phyloP scores from a whole-genome alignment of 345 rosid genomes.

The Syzygium oleosum region DNA sequence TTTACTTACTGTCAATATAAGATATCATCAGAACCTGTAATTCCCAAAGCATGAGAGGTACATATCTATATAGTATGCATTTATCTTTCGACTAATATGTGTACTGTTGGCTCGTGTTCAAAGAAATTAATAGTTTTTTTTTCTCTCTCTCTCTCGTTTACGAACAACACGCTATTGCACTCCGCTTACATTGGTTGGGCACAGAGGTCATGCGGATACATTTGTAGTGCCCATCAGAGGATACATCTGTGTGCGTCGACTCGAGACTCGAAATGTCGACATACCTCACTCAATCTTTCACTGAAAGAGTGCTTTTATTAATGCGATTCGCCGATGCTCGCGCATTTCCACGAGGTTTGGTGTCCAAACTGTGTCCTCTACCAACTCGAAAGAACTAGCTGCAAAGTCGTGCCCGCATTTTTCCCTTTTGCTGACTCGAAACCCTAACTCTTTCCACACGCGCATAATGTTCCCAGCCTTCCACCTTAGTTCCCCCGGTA shows the following conservation, averaged over 20 bases:
- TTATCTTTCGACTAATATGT: background rate
- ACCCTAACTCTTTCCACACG: background rate
- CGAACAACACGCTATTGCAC: no score
- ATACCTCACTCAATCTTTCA: background rate
- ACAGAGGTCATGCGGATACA: background rate
- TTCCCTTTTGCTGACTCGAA: background rate
- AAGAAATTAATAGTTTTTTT: background rate
- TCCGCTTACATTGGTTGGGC: background rate
- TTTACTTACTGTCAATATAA: background rate
- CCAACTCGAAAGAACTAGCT: background rate
- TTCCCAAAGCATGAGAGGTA: background rate
- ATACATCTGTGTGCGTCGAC: background rate
- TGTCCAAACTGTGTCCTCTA: background rate
- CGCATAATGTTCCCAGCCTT: background rate
- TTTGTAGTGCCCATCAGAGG: background rate
- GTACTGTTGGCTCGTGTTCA: background rate
- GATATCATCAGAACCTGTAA: background rate
- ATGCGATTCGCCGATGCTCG: background rate
- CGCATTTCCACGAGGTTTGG: background rate
- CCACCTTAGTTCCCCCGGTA: background rate
- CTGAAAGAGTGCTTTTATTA: background rate
- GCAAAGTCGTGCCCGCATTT: background rate
- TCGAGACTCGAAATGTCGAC: no score
- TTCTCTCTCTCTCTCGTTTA: background rate
- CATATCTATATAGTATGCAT: background rate